Base-by-base conservation (phyloP, 139 green algal genomes). In the Raphidocelis subcapitata region DNA sequence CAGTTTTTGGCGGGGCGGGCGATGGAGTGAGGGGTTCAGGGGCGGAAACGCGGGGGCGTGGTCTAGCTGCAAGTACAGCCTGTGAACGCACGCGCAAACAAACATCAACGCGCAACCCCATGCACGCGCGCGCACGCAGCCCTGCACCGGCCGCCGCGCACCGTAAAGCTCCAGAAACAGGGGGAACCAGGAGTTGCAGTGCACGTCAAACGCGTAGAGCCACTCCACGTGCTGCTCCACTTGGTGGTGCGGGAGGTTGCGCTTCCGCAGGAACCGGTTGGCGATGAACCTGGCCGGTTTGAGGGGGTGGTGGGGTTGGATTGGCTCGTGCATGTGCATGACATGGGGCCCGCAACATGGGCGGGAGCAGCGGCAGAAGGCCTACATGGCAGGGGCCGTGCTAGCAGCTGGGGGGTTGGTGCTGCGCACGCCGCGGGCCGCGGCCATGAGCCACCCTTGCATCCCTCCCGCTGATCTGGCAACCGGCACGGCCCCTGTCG, bases 191-290 rank as follows among this genome's bases (percentile, higher is more conserved):
- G 95, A 90, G 83, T 98, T 99, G 92, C 93, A 98, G 84, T 99
- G 95, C 33, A 99, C 92, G 74, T 99, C 95, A 81, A 98, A 99
- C 0, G 94, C 92, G 74, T 98, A 99, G 81, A 98, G 81, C 91
- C 92, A 97, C 70, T 97, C 94, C 24, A 97, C 88, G 56, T 87
- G 84, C 82, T 97, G 92, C 84, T 98, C 93, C 41, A 94, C 85
- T 33, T 90, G 85, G 63, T 98, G 92, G 65, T 79, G 77, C 52
- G 91, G 88, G 28, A 82, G 67, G 28, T 67, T 80, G 32, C 76
- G 79, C 54, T 88, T 85, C 49, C 84, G 74, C 26, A 98, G 56
- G 35, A 96, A 95, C 24, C 78, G 80, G 75, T 98, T 98, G 21
- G 86, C 73, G 5, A 97, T 61, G 3, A 90, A 74, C 89, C 90